Evolutionary conservation across 2,329 filamentous ascomycete species (phyloP).

Genomic region (Trichoderma koningii): DNA sequence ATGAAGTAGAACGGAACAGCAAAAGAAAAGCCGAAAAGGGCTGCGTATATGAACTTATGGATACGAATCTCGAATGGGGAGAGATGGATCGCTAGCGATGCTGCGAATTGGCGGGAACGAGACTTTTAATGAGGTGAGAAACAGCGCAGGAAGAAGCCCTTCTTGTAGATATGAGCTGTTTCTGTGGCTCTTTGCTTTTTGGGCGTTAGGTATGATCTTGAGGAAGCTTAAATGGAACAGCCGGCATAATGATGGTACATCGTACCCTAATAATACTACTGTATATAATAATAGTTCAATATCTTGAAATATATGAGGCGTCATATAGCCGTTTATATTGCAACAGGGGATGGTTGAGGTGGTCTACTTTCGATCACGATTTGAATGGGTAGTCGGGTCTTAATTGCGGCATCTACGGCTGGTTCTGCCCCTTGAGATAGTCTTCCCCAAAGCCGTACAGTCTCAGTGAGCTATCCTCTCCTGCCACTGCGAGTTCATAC

Average conservation of each 20-base stretch:
- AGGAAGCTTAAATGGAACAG: constrained; percentile 8
- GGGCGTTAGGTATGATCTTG: constrained; percentile 12
- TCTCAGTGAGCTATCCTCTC: constrained; percentile 63
- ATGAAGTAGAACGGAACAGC: background rate
- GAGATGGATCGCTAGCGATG: background rate
- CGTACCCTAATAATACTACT: constrained; percentile 2
- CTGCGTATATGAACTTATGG: constrained; percentile 6
- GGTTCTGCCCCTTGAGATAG: constrained; percentile 13
- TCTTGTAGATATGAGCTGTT: background rate
- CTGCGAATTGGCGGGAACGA: background rate
- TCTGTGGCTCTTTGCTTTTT: background rate
- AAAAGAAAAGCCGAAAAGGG: background rate
- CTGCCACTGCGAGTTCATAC: constrained; percentile 54
- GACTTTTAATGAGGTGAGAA: background rate
- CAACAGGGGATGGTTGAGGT: no score
- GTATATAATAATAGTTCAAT: background rate
- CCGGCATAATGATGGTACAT: constrained; percentile 23
- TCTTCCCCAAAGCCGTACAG: constrained; percentile 50
- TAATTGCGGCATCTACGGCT: background rate
- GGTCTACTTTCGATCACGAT: background rate
- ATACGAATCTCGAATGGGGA: background rate
- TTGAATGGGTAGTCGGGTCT: background rate
- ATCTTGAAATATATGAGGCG: background rate
- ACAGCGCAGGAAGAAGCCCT: background rate
- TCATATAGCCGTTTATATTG: background rate